These are phyloP conservation scores for Sporisorium exsertum DNA, from an alignment of 1,284 basidiomycete genomes.

Conservation along the genomic window DNA sequence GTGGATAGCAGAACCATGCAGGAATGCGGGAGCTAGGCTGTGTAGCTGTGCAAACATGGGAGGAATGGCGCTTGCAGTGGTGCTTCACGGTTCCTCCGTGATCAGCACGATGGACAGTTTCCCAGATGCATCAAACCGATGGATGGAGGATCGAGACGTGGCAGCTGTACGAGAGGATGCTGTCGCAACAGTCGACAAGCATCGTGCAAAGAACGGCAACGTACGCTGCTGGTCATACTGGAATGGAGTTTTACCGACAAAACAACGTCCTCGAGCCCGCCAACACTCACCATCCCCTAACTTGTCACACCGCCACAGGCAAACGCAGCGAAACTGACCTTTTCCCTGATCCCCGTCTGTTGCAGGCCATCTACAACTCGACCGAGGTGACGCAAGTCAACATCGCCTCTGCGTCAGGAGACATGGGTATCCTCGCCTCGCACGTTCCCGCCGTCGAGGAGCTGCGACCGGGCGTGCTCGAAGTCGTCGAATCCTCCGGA, in stretches of 20 bases:
- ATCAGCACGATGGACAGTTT: background rate
- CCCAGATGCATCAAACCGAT: background rate
- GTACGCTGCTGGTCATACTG: background rate
- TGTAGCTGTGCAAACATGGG: background rate
- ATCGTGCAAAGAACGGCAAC: background rate
- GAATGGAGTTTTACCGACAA: background rate
- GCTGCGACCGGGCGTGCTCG: constrained; percentile 67
- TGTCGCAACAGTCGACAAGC: background rate
- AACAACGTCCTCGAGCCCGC: background rate
- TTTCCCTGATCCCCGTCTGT: background rate
- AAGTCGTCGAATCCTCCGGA: constrained; percentile 66
- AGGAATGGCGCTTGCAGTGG: background rate
- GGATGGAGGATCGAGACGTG: background rate
- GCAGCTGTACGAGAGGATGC: background rate
- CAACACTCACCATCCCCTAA: background rate
- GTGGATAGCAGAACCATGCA: background rate
- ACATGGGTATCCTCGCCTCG: constrained; percentile 68
- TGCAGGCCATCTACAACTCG: constrained; percentile 61
- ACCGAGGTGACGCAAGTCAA: constrained; percentile 66
- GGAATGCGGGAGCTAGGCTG: background rate
- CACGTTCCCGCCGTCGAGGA: constrained; percentile 68
- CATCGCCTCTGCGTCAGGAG: constrained; percentile 63
- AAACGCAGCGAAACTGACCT: background rate
- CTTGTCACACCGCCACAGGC: background rate
- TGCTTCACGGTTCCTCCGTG: background rate